phyloP scores from a whole-genome alignment of 345 rosid genomes.

The Erysimum cheiranthoides region DNA sequence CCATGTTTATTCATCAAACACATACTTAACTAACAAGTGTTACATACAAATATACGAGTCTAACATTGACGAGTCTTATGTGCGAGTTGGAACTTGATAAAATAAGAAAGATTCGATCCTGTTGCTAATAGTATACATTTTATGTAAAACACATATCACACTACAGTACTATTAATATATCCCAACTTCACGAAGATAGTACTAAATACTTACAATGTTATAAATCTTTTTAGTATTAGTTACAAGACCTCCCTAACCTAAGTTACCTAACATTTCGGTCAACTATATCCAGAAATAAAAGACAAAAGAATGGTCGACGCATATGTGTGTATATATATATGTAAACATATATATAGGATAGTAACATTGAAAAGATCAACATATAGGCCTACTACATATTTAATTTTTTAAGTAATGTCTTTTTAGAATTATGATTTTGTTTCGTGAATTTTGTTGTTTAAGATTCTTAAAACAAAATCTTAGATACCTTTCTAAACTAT shows the following conservation, averaged over 20 bases:
- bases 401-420: slow-evolving; percentile 5
- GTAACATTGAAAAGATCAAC: slow-evolving; percentile 8
- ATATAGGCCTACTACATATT: slow-evolving; percentile 6
- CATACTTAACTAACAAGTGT: slow-evolving; percentile 11
- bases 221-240: slow-evolving; percentile 5
- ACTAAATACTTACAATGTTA: background rate
- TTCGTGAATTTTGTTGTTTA: background rate
- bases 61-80: slow-evolving; percentile 29
- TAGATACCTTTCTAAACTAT: background rate
- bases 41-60: background rate
- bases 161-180: slow-evolving; percentile 10
- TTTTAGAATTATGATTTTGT: background rate
- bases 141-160: slow-evolving; percentile 14
- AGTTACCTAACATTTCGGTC: slow-evolving; percentile 37
- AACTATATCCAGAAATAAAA: background rate
- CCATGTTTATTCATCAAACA: slow-evolving; percentile 12
- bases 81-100: slow-evolving; percentile 29
- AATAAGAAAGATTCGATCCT: slow-evolving; percentile 33
- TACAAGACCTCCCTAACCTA: slow-evolving; percentile 38
- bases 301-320: slow-evolving; percentile 37
- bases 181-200: slow-evolving; percentile 1
- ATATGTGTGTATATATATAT: no score
- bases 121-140: slow-evolving; percentile 25
- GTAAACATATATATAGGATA: background rate
- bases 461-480: background rate